Evolutionary conservation across 1,284 basidiomycete species (phyloP), one percentile per base, ranked within the genome.

Genomic region (Gomphus bonarii): DNA sequence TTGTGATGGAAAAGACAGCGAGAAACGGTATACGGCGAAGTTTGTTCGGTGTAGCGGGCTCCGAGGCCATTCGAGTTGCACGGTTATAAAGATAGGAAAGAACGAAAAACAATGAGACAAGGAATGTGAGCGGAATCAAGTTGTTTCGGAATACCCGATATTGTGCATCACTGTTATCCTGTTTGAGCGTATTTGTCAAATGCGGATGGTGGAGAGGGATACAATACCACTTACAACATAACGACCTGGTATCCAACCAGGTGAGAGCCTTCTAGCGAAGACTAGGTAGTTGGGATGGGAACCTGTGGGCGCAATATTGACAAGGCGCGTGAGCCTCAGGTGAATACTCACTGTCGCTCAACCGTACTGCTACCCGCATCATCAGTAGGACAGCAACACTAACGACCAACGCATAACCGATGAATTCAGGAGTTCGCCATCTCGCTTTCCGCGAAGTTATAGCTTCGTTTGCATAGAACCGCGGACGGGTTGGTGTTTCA

Each of bases 131-230:
- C 1, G 80, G 66, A 16, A 81, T 77, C 43, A 93, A 67, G 65
- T 91, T 91, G 63, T 78, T 75, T 51, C 92, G 80, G 70, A 95
- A 93, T 1, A 82, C 79, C 22, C 86, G 85, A 66, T 92, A 94
- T 72, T 95, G 92, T 0, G 75, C 72, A 65, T 95, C 91, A 61
- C 88, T 91, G 66, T 86, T 89, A 67, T 95, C 92, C 89, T 92
- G 62, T 1, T 46, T 31, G 57, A 25, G 51, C 38, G 36, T 54
- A 35, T 50, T 18, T 31, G 14, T 60, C 46, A 46, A 55, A 42
- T 51, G 43, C 31, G 38, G 44, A 20, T 30, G 44, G 54, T 18
- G 16, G 49, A 47, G 14, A 31, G 36, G 57, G 58, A 10, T 49
- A 25, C 4, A 4, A 46, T 28, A 38, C 5, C 43, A 76, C 85